Evolutionary conservation across 108 stramenopile species (phyloP), one percentile per base, ranked within the genome.

Genomic region (Nitzschia putrida): DNA sequence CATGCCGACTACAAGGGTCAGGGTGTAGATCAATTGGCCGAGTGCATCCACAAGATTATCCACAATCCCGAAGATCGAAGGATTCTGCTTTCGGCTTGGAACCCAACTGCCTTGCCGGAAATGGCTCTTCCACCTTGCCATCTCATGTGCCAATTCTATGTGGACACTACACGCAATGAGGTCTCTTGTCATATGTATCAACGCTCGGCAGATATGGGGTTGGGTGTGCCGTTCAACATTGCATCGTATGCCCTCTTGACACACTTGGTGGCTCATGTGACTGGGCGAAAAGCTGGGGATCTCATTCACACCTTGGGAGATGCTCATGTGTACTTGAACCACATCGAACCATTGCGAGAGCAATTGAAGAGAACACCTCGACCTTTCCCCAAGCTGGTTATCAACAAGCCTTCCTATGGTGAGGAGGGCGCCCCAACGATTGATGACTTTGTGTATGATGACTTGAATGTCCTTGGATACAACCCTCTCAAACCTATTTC

Each of bases 111-210:
- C 63, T 82, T 98, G 59, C 68, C 77, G 40, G 65, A 81, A 61
- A 99, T 99, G 99, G 99, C 99, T 8, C 79, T 99, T 47, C 99
- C 99, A 37, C 99, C 99, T 14, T 99, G 99, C 84, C 99, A 99
- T 80, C 96, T 99, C 93, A 93, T 99, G 78, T 96, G 94, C 69
- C 99, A 99, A 77, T 99, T 99, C 65, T 99, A 97, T 79, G 98
- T 94, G 21, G 91, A 91, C 68, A 91, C 89, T 8, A 87, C 86
- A 12, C 86, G 92, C 64, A 96, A 97, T 44, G 98, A 98, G 81
- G 80, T 99, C 8, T 95, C 94, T 18, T 98, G 97, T 78, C 99
- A 97, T 71, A 98, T 99, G 99, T 99, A 99, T 74, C 99, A 99
- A 78, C 93, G 99, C n/a, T 92, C 90, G 64, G 99, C 97, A 9